Base-by-base conservation (phyloP, 139 green algal species). In the Microglena sp. region DNA sequence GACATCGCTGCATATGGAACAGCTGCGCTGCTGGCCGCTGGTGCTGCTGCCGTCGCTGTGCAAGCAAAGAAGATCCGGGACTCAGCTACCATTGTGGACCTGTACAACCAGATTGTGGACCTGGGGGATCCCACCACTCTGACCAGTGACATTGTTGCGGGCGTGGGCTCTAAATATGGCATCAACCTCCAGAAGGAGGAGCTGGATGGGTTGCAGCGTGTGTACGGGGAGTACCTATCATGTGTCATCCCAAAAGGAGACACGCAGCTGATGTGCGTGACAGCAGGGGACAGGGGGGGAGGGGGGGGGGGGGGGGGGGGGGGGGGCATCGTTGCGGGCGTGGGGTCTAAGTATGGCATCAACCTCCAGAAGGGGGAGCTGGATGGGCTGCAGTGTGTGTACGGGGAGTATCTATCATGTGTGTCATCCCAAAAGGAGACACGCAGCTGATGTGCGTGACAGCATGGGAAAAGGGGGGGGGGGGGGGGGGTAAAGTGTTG, bases 211-310 rank as follows among this genome's bases (percentile, higher is more conserved):
- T 70, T 65, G 32, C 40, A 50, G 40, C 40, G 40, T 44, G 60
- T 94, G 7, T 96, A 95, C 45, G 85, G 88, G 34, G 75, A 81
- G 55, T 97, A 87, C 80, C 68, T 98, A 60, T 84, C 88, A 66
- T 73, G 44, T 27, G 60, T 88, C 18, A 84, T 98, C 32, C 92
- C 91, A 7, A 56, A 55, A 1, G 87, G 83, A 6, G 90, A 94
- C 28, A 66, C 80, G 3, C 81, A 84, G 34, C 80, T 97, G 44
- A 79, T 64, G 81, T 85, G 62, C 64, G 74, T 29, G 33, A 21
- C 18, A 53, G 64, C 33, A 56, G 11, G 31, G 54, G 6, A 28
- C 54, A 34, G 54, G 21, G 5, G 3, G 26, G 54, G 5, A 46
- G 5, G 11, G 18, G 33, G 11, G 57, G 33, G 4, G 4, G 2